Conservation (phyloP, 306 rosid species). For the Arachis hypogaea region DNA sequence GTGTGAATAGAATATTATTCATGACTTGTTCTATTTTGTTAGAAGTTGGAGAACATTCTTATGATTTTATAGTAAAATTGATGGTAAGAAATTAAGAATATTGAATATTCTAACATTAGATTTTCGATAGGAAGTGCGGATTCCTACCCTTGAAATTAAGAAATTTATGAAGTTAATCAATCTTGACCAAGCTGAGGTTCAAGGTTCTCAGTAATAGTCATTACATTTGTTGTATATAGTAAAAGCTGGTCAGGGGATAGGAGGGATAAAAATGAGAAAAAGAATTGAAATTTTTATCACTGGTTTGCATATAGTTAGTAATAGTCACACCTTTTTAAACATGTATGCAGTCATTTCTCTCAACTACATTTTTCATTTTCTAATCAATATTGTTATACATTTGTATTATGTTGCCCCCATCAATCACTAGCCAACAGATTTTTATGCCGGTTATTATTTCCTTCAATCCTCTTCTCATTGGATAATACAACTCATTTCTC, state of each 20-base stretch:
- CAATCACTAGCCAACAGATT: too few relatives aligned
- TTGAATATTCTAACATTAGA: too few relatives aligned
- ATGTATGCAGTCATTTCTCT: conserved; percentile 22
- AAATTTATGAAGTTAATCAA: conserved; percentile 1
- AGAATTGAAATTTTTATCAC: background rate
- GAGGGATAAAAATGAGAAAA: background rate
- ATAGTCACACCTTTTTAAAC: conserved; percentile 7
- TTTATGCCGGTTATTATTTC: too few relatives aligned
- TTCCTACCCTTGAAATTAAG: background rate
- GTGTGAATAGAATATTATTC: too few relatives aligned
- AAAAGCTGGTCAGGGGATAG: background rate
- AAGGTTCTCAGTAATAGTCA: background rate
- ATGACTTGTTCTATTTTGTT: too few relatives aligned
- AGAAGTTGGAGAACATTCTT: too few relatives aligned
- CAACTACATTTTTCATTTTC: background rate
- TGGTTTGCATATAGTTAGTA: conserved; percentile 21
- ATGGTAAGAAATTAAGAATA: too few relatives aligned
- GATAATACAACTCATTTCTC: too few relatives aligned
- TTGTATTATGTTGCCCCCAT: too few relatives aligned
- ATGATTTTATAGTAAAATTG: too few relatives aligned
- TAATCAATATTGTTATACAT: conserved; percentile 21
- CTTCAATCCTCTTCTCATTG: too few relatives aligned
- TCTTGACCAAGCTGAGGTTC: conserved; percentile 16
- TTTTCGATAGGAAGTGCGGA: too few relatives aligned
- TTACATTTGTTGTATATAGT: conserved; percentile 20